A percentile compares a stretch with the other conserved stretches of the same genome.
Evolutionary conservation across 768 basidiomycete genomes (phyloP).

Genomic region (Cantharellus anzutake): DNA sequence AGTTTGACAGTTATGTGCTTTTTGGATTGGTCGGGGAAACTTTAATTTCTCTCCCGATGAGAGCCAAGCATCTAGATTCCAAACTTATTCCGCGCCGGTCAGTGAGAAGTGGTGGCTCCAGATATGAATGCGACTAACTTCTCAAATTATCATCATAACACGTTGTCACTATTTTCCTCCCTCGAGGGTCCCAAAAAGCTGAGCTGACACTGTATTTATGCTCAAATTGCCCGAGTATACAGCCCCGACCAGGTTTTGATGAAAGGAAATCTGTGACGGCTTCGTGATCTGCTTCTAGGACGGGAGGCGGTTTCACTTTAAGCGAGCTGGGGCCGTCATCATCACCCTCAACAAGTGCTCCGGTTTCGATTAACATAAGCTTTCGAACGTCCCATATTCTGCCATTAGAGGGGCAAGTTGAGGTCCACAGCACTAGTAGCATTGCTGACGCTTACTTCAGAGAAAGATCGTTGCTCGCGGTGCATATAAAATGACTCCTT

Average conservation of each 20-base stretch:
- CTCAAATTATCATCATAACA: slow-evolving; percentile 65
- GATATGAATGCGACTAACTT: slow-evolving; percentile 25
- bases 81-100: slow-evolving; percentile 30
- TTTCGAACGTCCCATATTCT: slow-evolving; percentile 74
- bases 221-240: slow-evolving; percentile 41
- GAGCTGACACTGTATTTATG: slow-evolving; percentile 68
- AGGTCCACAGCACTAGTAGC: not conserved
- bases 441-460: slow-evolving; percentile 35
- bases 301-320: not conserved
- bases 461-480: slow-evolving; percentile 53
- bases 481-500: slow-evolving; percentile 42
- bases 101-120: not conserved
- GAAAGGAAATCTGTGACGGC: slow-evolving; percentile 22
- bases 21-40: too few species aligned
- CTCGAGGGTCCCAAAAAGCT: slow-evolving; percentile 73
- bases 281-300: slow-evolving; percentile 7
- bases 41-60: not conserved
- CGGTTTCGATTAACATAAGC: slow-evolving; percentile 24
- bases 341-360: slow-evolving; percentile 3
- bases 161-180: slow-evolving; percentile 62
- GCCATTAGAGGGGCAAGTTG: not conserved
- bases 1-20: too few species aligned
- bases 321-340: not conserved
- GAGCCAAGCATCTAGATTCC: slow-evolving; percentile 40
- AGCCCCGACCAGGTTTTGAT: slow-evolving; percentile 33